These are phyloP conservation scores for Letharia lupina DNA, from an alignment of 495 filamentous ascomycete species.

Conservation along the genomic window DNA sequence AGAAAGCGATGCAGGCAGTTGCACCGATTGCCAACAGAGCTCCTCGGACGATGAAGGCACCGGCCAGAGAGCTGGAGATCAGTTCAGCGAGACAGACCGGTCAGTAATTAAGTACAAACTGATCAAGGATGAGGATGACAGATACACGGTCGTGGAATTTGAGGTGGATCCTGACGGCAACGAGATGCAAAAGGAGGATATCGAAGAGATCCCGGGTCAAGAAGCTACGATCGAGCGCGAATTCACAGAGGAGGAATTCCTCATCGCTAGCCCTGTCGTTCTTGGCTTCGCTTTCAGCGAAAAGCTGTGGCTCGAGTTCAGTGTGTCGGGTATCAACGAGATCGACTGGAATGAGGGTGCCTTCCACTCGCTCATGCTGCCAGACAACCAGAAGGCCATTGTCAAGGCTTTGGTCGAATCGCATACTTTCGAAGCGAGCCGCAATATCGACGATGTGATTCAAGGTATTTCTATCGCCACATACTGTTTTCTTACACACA, in stretches of 20 bases:
- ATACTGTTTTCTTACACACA: no score
- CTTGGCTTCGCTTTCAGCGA: conserved; percentile 89
- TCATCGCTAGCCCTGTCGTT: conserved; percentile 83
- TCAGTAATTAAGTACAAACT: conserved; percentile 58
- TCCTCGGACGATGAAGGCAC: conserved; percentile 46
- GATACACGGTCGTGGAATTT: conserved; percentile 49
- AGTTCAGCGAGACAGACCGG: conserved; percentile 43
- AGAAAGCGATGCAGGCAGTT: conserved; percentile 28
- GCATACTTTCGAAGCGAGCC: conserved; percentile 70
- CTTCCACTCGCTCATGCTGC: conserved; percentile 69
- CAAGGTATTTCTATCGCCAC: conserved; percentile 29
- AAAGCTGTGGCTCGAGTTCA: conserved; percentile 89
- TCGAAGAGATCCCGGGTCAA: conserved; percentile 42
- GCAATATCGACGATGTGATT: conserved; percentile 79
- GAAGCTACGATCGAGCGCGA: conserved; percentile 40
- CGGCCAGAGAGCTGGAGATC: conserved; percentile 23
- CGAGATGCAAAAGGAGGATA: conserved; percentile 58
- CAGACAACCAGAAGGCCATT: conserved; percentile 67
- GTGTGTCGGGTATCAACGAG: conserved; percentile 71
- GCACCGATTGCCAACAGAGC: conserved; percentile 13
- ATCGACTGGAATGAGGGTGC: conserved; percentile 78
- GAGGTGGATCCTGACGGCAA: conserved; percentile 52
- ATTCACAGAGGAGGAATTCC: conserved; percentile 78
- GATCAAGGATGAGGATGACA: conserved; percentile 54
- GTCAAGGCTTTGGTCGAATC: conserved; percentile 73